These are phyloP conservation scores for Bocquillonia castaneifolia DNA, from an alignment of 441 rosid species.

Conservation along the genomic window DNA sequence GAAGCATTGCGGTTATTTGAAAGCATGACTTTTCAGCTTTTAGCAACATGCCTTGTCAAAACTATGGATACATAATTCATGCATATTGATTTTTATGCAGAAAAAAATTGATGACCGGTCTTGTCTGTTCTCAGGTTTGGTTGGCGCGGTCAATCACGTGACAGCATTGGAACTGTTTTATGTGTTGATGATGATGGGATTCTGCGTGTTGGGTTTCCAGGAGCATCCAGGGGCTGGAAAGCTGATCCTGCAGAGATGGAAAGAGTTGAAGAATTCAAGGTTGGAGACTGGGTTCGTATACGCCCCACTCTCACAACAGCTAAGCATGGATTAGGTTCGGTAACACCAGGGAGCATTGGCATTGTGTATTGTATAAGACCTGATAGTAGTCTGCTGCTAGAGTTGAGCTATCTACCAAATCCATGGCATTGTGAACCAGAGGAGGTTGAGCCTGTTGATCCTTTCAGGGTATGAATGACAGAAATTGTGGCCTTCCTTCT, in stretches of 20 bases:
- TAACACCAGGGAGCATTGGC: conserved; percentile 96
- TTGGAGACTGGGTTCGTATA: conserved; percentile 99
- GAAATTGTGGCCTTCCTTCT: conserved; percentile 14
- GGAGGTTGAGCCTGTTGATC: conserved; percentile 89
- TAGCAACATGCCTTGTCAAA: background rate
- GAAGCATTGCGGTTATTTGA: background rate
- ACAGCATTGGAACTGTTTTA: conserved; percentile 92
- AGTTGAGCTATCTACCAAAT: conserved; percentile 83
- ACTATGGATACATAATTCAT: background rate
- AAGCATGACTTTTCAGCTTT: conserved; percentile 2
- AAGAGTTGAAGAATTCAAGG: conserved; percentile 98
- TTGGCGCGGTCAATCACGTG: conserved; percentile 94
- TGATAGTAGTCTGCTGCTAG: conserved; percentile 87
- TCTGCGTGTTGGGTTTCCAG: conserved; percentile 97
- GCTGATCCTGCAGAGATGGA: conserved; percentile 99
- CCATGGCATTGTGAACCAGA: conserved; percentile 99
- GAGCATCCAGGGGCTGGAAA: conserved; percentile 99
- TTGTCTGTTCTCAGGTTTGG: conserved; percentile 63
- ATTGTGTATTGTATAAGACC: conserved; percentile 94
- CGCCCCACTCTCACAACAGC: conserved; percentile 93
- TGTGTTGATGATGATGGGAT: conserved; percentile 99
- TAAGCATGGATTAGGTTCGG: conserved; percentile 94
- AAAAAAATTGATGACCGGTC: background rate
- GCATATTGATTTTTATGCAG: background rate
- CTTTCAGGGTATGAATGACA: conserved; percentile 67